phyloP scores from a whole-genome alignment of 768 basidiomycete species.

The Auricularia auricula-judae region DNA sequence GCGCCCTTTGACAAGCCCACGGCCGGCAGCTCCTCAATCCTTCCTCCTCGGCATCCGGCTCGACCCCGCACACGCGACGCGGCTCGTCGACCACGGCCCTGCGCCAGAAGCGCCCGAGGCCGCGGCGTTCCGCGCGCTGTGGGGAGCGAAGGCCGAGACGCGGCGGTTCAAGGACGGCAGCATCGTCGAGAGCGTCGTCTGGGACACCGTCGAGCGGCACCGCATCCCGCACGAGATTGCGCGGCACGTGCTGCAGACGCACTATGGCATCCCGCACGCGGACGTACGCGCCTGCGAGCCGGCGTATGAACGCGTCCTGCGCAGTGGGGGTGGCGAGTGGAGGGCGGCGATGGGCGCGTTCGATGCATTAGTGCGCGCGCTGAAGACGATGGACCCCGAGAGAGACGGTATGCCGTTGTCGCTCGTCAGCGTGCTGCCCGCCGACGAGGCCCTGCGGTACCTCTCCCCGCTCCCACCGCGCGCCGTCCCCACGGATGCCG shows the following conservation, averaged over 20 bases:
- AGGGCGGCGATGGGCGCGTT: conserved; percentile 70
- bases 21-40: conserved; percentile 32
- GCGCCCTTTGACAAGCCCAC: conserved; percentile 24
- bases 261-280: conserved; percentile 55
- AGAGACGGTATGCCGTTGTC: conserved; percentile 52
- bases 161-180: conserved; percentile 93
- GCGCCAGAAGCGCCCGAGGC: conserved; percentile 43
- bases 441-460: conserved; percentile 68
- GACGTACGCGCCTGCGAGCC: conserved; percentile 48
- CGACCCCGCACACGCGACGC: conserved; percentile 59
- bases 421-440: conserved; percentile 63
- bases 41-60: conserved; percentile 70
- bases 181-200: conserved; percentile 90
- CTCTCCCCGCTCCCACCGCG: conserved; percentile 71
- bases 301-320: conserved; percentile 46
- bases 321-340: conserved; percentile 25
- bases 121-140: conserved; percentile 65
- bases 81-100: conserved; percentile 90
- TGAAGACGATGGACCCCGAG: conserved; percentile 62
- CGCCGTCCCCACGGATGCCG: conserved; percentile 36
- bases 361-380: conserved; percentile 59
- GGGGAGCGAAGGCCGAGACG: conserved; percentile 88
- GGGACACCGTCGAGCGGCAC: conserved; percentile 76
- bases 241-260: conserved; percentile 57
- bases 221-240: conserved; percentile 70